Conservation (phyloP, 306 rosid species). For the Fragaria ananassa region DNA sequence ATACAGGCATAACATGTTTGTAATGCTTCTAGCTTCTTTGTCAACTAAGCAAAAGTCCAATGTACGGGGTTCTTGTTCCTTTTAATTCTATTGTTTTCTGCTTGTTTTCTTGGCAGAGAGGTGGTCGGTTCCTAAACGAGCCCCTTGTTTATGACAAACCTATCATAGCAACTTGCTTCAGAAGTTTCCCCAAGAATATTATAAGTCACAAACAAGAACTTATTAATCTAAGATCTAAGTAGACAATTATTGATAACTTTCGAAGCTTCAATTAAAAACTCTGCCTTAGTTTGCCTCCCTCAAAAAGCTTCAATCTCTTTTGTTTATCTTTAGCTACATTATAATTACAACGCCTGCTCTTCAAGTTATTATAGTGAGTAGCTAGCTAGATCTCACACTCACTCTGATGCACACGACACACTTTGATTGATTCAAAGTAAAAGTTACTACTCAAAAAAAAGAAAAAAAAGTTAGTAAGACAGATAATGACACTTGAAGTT, state of each 20-base stretch:
- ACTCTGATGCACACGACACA: conserved; percentile 1
- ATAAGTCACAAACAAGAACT: too few species aligned
- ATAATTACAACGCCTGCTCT: conserved; percentile 21
- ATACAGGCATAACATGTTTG: too few species aligned
- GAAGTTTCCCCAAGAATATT: conserved; percentile 29
- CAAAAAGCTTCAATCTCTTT: conserved; percentile 10
- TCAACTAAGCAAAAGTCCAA: background rate
- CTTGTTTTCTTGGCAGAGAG: background rate
- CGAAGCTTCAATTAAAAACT: conserved; percentile 19
- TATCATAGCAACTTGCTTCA: conserved; percentile 32
- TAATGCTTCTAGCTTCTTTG: background rate
- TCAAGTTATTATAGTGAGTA: conserved; percentile 13
- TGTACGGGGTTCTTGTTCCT: background rate
- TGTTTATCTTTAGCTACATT: conserved; percentile 1
- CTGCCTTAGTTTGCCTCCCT: conserved; percentile 1
- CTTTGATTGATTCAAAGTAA: conserved; percentile 13
- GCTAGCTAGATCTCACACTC: background rate
- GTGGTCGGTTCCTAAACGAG: background rate
- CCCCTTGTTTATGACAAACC: conserved; percentile 9
- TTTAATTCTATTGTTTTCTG: background rate
- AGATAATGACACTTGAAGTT: conserved; percentile 40
- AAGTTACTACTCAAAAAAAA: background rate
- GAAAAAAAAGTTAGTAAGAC: background rate
- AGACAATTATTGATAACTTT: conserved; percentile 36
- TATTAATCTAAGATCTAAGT: background rate